A percentile compares a stretch with the other conserved stretches of the same genome.
phyloP scores from a whole-genome alignment of 148 eudicot species.

The Rhododendron kiyosumense region DNA sequence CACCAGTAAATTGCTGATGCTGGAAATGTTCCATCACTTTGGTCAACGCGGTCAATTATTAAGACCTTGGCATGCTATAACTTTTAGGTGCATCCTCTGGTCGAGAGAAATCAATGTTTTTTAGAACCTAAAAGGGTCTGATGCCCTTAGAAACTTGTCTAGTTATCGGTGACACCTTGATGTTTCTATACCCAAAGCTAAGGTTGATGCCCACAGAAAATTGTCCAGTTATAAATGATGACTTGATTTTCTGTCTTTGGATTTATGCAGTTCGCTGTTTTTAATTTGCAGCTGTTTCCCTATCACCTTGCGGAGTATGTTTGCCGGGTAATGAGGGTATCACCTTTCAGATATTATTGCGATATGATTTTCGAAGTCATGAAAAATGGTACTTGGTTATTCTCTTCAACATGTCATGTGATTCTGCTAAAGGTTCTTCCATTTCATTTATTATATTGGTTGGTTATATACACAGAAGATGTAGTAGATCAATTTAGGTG shows the following conservation, averaged over 20 bases:
- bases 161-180: not conserved
- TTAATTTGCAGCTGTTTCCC: slow-evolving; percentile 79
- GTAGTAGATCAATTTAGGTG: not conserved
- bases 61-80: not conserved
- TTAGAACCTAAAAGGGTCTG: not conserved
- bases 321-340: slow-evolving; percentile 95
- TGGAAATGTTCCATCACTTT: not conserved
- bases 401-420: slow-evolving; percentile 1
- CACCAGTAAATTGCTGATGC: not conserved
- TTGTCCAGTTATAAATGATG: not conserved
- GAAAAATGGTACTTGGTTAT: slow-evolving; percentile 71
- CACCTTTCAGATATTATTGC: slow-evolving; percentile 95
- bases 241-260: not conserved
- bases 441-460: slow-evolving; percentile 4
- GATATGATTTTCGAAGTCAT: slow-evolving; percentile 95
- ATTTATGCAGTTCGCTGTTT: slow-evolving; percentile 1
- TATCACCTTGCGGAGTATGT: slow-evolving; percentile 96
- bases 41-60: not conserved
- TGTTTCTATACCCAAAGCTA: not conserved
- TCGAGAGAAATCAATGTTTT: not conserved
- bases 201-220: not conserved
- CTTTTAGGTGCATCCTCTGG: not conserved
- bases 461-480: not conserved
- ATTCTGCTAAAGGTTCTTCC: slow-evolving; percentile 6
- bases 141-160: not conserved